Base-by-base conservation (phyloP, 805 yeast genomes). In the Torulaspora microellipsoides region DNA sequence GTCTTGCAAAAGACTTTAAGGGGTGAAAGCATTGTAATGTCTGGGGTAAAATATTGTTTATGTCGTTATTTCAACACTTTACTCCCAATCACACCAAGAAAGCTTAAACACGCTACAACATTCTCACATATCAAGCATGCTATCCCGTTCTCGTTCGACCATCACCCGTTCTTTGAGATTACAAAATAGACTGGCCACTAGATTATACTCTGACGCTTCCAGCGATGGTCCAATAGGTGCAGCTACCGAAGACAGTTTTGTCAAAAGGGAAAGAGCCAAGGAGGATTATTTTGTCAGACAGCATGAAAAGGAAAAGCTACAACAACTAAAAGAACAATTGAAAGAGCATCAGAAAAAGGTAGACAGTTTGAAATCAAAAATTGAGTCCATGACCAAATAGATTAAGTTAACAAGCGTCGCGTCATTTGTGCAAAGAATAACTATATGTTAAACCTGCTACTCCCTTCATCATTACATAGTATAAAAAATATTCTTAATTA, bases 241-340 rank as follows among this genome's bases (percentile, higher is more conserved):
- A 38, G 76, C 75, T 41, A 65, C 73, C 39, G 69, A 72, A 36
- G 86, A 83, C 58, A 71, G 82, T 48, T 83, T 84, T 70, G 72
- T 77, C 57, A 87, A 89, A 66, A 89, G 95, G 67, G 99, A 93
- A 76, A 83, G 78, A 70, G 96, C 96, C 51, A 82, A 81, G 64
- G 99, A 91, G 73, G 88, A 84, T 65, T 75, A 72, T 59, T 90
- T 81, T 73, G 74, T 89, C 68, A 86, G 80, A 70, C 82, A 87
- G 71, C 95, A 85, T 64, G 96, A 91, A 74, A 84, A 83, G 64
- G 95, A 88, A 68, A 88, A 84, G 73, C 74, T 89, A 65, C 81
- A 78, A 61, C 76, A 77, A 38, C 78, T 89, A 66, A 83, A 74
- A 66, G 88, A 84, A 65, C 78, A 83, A 60, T 75, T 89, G 66